Percentiles rank a stretch among this genome's conserved stretches.
Conservation (phyloP, 108 stramenopile genomes). For the Cyclotella baltica region DNA sequence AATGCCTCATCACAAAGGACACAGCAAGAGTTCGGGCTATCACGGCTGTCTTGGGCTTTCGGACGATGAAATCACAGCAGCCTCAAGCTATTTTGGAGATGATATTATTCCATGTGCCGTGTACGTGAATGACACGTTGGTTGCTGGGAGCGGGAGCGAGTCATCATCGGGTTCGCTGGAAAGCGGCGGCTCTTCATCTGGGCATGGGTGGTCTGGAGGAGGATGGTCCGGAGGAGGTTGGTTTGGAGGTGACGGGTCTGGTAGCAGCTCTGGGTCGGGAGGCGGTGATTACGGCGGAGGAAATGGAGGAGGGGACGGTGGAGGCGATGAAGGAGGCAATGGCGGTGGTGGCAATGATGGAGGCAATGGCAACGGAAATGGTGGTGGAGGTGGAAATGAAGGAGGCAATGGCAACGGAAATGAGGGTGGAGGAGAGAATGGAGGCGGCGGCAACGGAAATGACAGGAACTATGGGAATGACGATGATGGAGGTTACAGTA, state of each 20-base stretch:
- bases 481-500: not conserved
- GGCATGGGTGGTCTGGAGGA: not conserved
- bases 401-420: not conserved
- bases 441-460: not conserved
- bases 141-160: not conserved
- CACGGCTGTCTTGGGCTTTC: conserved; percentile 38
- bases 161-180: conserved; percentile 17
- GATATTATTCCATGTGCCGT: conserved; percentile 24
- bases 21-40: not conserved
- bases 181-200: not conserved
- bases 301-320: not conserved
- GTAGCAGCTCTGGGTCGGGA: not conserved
- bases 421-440: no score
- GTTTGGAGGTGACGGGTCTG: not conserved
- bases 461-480: not conserved
- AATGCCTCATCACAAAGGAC: conserved; percentile 3
- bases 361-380: not conserved
- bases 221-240: not conserved
- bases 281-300: not conserved
- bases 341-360: conserved; percentile 3
- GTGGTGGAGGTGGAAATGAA: not conserved
- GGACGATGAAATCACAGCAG: conserved; percentile 22
- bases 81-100: conserved; percentile 21
- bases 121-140: conserved; percentile 15
- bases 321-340: not conserved